Evolutionary conservation across 768 basidiomycete genomes (phyloP).

Genomic region (Panaeolus cyanescens): DNA sequence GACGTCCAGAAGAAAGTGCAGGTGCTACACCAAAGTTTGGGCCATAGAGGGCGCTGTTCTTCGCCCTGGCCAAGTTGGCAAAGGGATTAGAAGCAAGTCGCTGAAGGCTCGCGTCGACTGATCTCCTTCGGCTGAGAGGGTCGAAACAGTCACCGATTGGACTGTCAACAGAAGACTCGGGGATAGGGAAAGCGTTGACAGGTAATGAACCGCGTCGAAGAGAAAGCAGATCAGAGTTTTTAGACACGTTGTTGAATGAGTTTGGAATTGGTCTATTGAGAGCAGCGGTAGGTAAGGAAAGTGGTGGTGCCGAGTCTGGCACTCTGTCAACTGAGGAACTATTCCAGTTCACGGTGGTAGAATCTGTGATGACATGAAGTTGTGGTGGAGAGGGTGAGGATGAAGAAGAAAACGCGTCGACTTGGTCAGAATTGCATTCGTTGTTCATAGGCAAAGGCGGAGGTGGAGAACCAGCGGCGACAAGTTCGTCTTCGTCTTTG

Average conservation of each 20-base stretch:
- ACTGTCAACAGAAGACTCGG: slow-evolving; percentile 30
- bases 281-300: slow-evolving; percentile 23
- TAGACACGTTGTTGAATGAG: slow-evolving; percentile 1
- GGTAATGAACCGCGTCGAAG: slow-evolving; percentile 62
- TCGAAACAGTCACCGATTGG: slow-evolving; percentile 44
- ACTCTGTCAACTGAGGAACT: slow-evolving; percentile 36
- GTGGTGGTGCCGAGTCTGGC: slow-evolving; percentile 37
- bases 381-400: slow-evolving; percentile 37
- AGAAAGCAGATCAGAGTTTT: slow-evolving; percentile 24
- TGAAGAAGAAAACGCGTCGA: slow-evolving; percentile 21
- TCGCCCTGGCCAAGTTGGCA: slow-evolving; percentile 51
- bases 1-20: slow-evolving; percentile 26
- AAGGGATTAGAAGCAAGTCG: slow-evolving; percentile 53
- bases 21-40: slow-evolving; percentile 35
- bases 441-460: background rate
- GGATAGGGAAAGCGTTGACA: slow-evolving; percentile 37
- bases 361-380: slow-evolving; percentile 41
- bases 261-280: background rate
- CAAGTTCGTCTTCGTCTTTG: background rate
- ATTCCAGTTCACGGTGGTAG: slow-evolving; percentile 23
- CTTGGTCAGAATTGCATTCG: slow-evolving; percentile 1
- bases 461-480: background rate
- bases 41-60: slow-evolving; percentile 48
- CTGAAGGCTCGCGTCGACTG: slow-evolving; percentile 49
- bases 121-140: slow-evolving; percentile 42